These are phyloP conservation scores for Tolypocladium album DNA, from an alignment of 2,329 filamentous ascomycete genomes.

Conservation along the genomic window DNA sequence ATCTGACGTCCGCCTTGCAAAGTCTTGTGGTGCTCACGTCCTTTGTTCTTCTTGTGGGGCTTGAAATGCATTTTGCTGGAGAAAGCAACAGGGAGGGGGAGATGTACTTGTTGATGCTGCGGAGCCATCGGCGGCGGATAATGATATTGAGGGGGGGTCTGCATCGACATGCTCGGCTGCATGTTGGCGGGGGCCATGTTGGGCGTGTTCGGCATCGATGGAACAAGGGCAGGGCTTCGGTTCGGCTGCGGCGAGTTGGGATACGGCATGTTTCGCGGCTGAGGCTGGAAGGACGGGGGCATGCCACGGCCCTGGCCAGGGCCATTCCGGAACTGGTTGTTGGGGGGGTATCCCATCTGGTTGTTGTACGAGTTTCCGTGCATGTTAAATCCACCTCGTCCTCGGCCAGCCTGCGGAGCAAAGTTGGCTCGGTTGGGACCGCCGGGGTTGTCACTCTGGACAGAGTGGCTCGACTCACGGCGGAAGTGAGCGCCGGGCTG, in stretches of 20 bases:
- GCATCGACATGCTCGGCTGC: constrained; percentile 49
- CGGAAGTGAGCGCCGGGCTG: constrained; percentile 67
- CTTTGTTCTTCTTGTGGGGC: constrained; percentile 31
- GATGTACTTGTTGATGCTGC: constrained; percentile 51
- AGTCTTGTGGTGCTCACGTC: constrained; percentile 35
- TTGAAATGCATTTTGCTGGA: constrained; percentile 26
- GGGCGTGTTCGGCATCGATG: constrained; percentile 57
- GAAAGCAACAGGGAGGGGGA: constrained; percentile 26
- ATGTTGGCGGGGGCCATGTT: constrained; percentile 53
- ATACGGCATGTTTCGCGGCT: constrained; percentile 35
- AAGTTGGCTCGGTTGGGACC: constrained; percentile 47
- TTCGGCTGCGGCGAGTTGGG: constrained; percentile 55
- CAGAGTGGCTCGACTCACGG: constrained; percentile 76
- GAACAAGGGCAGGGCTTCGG: constrained; percentile 55
- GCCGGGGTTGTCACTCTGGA: constrained; percentile 37
- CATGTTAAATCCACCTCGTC: constrained; percentile 37
- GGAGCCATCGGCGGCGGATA: constrained; percentile 47
- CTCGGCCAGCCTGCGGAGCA: constrained; percentile 35
- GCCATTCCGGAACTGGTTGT: constrained; percentile 30
- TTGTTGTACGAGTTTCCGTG: constrained; percentile 32
- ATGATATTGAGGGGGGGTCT: constrained; percentile 51
- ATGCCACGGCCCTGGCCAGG: constrained; percentile 41
- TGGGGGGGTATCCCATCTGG: constrained; percentile 32
- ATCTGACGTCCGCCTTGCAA: constrained; percentile 26
- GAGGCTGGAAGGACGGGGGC: constrained; percentile 33